Evolutionary conservation across 768 basidiomycete species (phyloP).

Genomic region (Hypholoma sublateritium): DNA sequence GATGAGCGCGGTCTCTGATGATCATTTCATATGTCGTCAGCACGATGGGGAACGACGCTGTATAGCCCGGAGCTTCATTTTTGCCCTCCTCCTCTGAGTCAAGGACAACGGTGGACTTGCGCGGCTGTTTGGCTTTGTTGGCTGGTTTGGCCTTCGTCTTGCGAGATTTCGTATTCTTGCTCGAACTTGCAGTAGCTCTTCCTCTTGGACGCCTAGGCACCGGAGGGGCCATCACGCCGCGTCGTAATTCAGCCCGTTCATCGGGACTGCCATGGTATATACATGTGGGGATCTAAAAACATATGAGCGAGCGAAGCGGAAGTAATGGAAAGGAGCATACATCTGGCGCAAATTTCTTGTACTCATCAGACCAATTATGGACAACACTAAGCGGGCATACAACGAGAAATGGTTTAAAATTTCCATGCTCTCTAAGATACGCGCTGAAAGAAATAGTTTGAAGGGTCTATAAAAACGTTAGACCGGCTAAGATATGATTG

Average conservation of each 20-base stretch:
- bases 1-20: constrained; percentile 74
- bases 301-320: neutral
- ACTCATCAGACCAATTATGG: constrained; percentile 90
- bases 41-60: constrained; percentile 65
- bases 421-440: constrained; percentile 73
- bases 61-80: constrained; percentile 20
- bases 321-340: constrained; percentile 37
- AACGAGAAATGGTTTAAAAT: constrained; percentile 77
- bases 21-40: constrained; percentile 94
- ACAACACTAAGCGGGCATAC: constrained; percentile 93
- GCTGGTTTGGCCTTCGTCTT: constrained; percentile 13
- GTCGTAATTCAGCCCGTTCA: constrained; percentile 78
- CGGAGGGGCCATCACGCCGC: constrained; percentile 52
- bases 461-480: constrained; percentile 59
- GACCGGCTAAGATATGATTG: neutral
- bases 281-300: constrained; percentile 74
- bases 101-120: constrained; percentile 20
- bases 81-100: constrained; percentile 20
- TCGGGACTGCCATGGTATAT: constrained; percentile 88
- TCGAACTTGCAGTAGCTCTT: constrained; percentile 22
- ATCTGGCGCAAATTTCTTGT: constrained; percentile 76
- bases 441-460: constrained; percentile 96
- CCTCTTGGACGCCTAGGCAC: constrained; percentile 2
- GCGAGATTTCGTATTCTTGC: constrained; percentile 11
- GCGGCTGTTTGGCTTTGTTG: neutral